Evolutionary conservation across 495 filamentous ascomycete species (phyloP).

Genomic region (Daldinia bambusicola): DNA sequence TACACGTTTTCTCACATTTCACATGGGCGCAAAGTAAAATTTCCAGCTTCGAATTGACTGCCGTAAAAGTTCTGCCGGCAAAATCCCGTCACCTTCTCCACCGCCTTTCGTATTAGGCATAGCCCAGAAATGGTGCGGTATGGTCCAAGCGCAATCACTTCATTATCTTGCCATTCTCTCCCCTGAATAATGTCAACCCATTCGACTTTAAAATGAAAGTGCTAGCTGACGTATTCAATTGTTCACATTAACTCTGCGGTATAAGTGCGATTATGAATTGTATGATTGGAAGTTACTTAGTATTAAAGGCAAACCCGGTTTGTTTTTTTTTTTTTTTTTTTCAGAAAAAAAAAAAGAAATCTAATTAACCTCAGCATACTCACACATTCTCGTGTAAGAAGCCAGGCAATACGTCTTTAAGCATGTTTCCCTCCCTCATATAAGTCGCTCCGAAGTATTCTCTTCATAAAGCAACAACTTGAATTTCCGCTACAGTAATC

Average conservation of each 20-base stretch:
- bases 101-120: not conserved
- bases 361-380: too few species aligned
- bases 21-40: conserved; percentile 1
- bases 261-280: not conserved
- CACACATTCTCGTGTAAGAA: too few species aligned
- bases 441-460: not conserved
- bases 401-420: too few species aligned
- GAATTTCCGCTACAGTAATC: not conserved
- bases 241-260: not conserved
- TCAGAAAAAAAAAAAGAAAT: too few species aligned
- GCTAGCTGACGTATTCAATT: not conserved
- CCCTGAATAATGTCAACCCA: not conserved
- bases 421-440: too few species aligned
- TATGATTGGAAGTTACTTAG: too few species aligned
- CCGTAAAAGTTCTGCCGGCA: not conserved
- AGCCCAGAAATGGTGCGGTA: not conserved
- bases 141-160: not conserved
- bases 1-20: too few species aligned
- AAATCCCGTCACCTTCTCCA: not conserved
- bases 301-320: too few species aligned
- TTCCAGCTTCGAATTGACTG: conserved; percentile 6
- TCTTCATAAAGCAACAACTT: not conserved
- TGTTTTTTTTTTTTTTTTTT: too few species aligned
- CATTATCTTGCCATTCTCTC: not conserved
- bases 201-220: not conserved